Conservation (phyloP, 2,329 filamentous ascomycete genomes). For the Microdochium nivale region DNA sequence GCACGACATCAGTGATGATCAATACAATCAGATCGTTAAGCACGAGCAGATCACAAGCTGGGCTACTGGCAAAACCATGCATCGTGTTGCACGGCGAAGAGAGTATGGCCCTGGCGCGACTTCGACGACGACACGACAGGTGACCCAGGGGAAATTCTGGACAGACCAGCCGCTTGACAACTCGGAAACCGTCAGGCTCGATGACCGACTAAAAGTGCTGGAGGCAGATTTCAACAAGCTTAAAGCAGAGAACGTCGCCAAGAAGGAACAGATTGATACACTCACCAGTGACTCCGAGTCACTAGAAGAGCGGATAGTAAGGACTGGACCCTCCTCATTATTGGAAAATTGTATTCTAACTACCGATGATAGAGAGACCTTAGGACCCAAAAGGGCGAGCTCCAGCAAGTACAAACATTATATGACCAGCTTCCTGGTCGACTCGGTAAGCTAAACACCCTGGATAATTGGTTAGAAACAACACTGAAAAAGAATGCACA, state of each 20-base stretch:
- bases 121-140: constrained; percentile 56
- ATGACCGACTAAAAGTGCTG: constrained; percentile 39
- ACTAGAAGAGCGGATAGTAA: constrained; percentile 36
- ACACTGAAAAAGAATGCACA: constrained; percentile 12
- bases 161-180: constrained; percentile 68
- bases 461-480: neutral
- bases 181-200: constrained; percentile 53
- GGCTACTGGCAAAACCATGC: constrained; percentile 58
- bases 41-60: constrained; percentile 55
- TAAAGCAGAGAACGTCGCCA: constrained; percentile 20
- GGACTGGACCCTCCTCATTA: constrained; percentile 6
- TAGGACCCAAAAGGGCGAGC: constrained; percentile 52
- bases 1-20: constrained; percentile 53
- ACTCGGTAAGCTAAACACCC: constrained; percentile 44
- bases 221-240: constrained; percentile 24
- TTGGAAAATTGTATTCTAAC: constrained; percentile 11
- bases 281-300: constrained; percentile 30
- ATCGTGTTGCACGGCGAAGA: constrained; percentile 58
- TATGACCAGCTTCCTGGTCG: constrained; percentile 63
- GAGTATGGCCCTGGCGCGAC: constrained; percentile 73
- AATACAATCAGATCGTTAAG: constrained; percentile 57
- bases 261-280: constrained; percentile 26
- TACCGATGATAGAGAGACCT: constrained; percentile 32
- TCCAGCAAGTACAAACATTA: constrained; percentile 57
- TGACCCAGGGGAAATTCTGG: constrained; percentile 61